These are phyloP conservation scores for Carex arenaria DNA, from an alignment of 202 grass and related monocot species.

Conservation along the genomic window DNA sequence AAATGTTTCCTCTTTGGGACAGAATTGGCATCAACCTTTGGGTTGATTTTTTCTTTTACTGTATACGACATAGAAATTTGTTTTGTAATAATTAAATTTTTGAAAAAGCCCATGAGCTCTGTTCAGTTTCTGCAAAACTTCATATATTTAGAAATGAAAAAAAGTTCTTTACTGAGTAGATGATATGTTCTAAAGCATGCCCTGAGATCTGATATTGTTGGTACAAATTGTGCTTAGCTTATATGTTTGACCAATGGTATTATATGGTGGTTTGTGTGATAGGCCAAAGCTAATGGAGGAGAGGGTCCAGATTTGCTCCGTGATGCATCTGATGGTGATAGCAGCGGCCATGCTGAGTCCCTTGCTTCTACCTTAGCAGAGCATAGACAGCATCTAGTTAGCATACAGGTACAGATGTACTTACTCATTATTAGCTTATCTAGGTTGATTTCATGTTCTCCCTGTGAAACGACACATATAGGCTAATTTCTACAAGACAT, in stretches of 20 bases:
- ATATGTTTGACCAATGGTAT: not conserved
- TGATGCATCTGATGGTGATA: conserved; percentile 57
- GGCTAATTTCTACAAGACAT: not conserved
- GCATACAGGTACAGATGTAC: conserved; percentile 71
- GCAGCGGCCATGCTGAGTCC: conserved; percentile 78
- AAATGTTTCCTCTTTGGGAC: not conserved
- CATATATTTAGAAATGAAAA: not conserved
- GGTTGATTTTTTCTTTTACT: not conserved
- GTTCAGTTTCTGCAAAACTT: not conserved
- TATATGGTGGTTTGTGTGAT: conserved; percentile 18
- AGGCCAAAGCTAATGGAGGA: conserved; percentile 96
- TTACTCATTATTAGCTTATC: conserved; percentile 1
- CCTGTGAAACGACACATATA: not conserved
- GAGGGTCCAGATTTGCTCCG: conserved; percentile 96
- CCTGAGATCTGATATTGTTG: not conserved
- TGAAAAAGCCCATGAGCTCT: not conserved
- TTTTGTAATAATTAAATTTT: not conserved
- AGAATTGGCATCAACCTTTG: not conserved
- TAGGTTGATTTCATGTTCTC: not conserved
- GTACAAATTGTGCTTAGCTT: not conserved
- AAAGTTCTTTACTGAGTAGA: not conserved
- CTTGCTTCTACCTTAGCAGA: conserved; percentile 88
- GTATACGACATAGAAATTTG: not conserved
- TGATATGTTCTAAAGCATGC: conserved; percentile 2
- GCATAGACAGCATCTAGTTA: conserved; percentile 97